Evolutionary conservation across 2,329 filamentous ascomycete genomes (phyloP).

Genomic region (Ceratocystis lukuohia): DNA sequence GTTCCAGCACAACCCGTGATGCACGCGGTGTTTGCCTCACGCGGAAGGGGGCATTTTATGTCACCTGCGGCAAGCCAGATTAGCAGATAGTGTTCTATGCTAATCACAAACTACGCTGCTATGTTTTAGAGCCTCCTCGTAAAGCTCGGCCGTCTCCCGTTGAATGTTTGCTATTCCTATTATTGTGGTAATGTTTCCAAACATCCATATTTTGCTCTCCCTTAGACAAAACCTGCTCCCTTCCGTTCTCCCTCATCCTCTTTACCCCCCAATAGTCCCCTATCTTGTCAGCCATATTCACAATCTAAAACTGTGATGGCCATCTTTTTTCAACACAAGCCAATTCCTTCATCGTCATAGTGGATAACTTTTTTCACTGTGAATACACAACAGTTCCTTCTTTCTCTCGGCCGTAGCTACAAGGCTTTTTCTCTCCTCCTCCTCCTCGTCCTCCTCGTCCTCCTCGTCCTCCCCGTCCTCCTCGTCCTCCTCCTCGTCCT

Average conservation of each 20-base stretch:
- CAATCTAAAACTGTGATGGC: background rate
- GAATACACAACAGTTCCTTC: background rate
- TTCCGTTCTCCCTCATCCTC: too few relatives aligned
- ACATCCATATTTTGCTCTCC: too few relatives aligned
- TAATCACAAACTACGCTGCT: background rate
- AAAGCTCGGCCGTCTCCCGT: background rate
- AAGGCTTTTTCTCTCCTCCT: background rate
- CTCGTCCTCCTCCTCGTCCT: background rate
- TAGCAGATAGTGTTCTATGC: background rate
- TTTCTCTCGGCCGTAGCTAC: background rate
- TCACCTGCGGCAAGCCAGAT: background rate
- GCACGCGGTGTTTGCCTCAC: background rate
- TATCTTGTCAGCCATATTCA: background rate
- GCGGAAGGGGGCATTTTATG: background rate
- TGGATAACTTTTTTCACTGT: background rate
- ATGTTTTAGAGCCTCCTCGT: background rate
- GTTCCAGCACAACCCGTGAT: background rate
- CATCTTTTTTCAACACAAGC: background rate
- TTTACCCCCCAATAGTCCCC: background rate
- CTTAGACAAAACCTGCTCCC: too few relatives aligned
- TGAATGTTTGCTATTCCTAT: background rate
- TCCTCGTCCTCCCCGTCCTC: background rate
- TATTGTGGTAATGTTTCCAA: too few relatives aligned
- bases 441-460: accelerated
- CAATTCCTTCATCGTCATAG: background rate